phyloP scores from a whole-genome alignment of 805 yeast genomes.

The Yamadazyma ubonensis region DNA sequence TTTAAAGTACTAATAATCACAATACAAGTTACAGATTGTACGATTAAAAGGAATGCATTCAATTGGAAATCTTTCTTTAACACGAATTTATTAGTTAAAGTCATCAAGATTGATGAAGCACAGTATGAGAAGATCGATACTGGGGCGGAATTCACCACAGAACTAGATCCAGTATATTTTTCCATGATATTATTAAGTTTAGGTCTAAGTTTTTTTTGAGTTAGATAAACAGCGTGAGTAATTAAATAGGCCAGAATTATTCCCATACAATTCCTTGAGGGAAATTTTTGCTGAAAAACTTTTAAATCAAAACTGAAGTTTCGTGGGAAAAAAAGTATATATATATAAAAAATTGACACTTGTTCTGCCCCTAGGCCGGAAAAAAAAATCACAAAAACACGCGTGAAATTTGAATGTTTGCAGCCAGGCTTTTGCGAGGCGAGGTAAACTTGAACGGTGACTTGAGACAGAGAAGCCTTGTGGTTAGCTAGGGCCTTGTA shows the following conservation, averaged over 20 bases:
- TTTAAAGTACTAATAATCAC: constrained; percentile 71
- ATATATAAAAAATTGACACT: constrained; percentile 7
- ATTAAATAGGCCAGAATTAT: constrained; percentile 38
- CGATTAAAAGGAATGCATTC: constrained; percentile 85
- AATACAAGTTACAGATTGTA: constrained; percentile 85
- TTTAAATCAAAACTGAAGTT: constrained; percentile 1
- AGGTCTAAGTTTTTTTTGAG: constrained; percentile 23
- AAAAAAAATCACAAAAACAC: constrained; percentile 5
- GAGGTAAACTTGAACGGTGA: too few species aligned
- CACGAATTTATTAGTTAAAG: constrained; percentile 94
- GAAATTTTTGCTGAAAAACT: background rate
- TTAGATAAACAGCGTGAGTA: constrained; percentile 33
- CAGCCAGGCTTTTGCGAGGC: background rate
- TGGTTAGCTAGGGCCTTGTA: too few species aligned
- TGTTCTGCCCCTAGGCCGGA: constrained; percentile 10
- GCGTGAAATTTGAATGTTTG: constrained; percentile 3
- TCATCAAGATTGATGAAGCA: constrained; percentile 92
- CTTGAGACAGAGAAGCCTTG: too few species aligned
- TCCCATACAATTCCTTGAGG: constrained; percentile 32
- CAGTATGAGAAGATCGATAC: constrained; percentile 83
- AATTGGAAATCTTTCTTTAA: constrained; percentile 73
- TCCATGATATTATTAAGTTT: constrained; percentile 26
- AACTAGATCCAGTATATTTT: constrained; percentile 26
- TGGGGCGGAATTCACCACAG: constrained; percentile 55
- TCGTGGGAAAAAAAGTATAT: constrained; percentile 1